Base-by-base conservation (phyloP, 2,329 filamentous ascomycete species). In the Daldinia sp. region DNA sequence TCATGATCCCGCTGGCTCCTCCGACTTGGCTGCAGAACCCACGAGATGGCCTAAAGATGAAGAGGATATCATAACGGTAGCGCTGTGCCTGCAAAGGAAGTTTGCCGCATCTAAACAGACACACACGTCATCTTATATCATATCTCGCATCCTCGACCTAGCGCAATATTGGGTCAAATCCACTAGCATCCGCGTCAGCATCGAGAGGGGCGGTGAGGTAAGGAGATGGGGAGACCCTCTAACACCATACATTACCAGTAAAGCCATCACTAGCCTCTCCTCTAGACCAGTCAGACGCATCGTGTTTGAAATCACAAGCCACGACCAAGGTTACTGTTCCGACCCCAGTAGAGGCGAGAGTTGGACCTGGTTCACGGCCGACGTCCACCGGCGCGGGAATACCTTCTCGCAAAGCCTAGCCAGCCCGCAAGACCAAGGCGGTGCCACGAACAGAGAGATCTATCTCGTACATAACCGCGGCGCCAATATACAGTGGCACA, bases 341-440 rank as follows among this genome's bases (percentile, higher is more conserved):
- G 51, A 69, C 7, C 67, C 67, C 6, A 53, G 35, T 5, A 37
- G 67, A 20, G 63, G 67, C 6, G 30, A 41, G 4, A 67, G 60
- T 28, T 67, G 67, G 67, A 69, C 67, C 5, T 69, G 67, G 67
- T 67, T 69, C 20, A 69, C 67, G 2, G 67, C 67, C 2, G 63
- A 69, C 51, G 60, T 69, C 20, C 63, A 67, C 18, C 63, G 60
- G 12, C 63, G 67, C 18, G 63, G 63, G 39, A 64, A 60, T n/a
- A 64, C 67, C 26, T 54, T 67, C 13, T 42, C 53, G 6, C 57
- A 67, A 48, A 59, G 64, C 6, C 30, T 67, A 6, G 50, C 46
- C 3, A 64, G 67, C 3, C 51, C 50, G 1, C 63, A 69, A 6
- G 67, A 67, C 39, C 56, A 67, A 18, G 57, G 57, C 5, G 33